Conservation (phyloP, 2,329 filamentous ascomycete genomes). For the Colletotrichum neosansevieriae region DNA sequence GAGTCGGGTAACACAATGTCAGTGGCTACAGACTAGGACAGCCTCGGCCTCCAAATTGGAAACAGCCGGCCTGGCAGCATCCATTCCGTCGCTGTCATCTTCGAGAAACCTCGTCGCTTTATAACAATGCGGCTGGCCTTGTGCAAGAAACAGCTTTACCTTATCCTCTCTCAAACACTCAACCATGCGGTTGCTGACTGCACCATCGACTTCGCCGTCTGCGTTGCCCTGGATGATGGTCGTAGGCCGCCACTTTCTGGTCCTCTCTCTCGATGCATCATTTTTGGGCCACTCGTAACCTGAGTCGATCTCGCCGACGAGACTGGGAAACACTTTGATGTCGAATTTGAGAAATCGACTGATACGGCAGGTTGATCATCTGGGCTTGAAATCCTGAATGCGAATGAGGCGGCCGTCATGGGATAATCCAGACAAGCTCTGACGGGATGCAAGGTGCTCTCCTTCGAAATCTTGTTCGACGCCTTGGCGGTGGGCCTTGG, state of each 20-base stretch:
- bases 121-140: slow-evolving; percentile 47
- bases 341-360: neutral
- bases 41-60: slow-evolving; percentile 42
- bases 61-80: slow-evolving; percentile 44
- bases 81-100: slow-evolving; percentile 46
- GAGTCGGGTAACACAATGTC: neutral
- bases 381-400: no score
- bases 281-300: slow-evolving; percentile 49
- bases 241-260: slow-evolving; percentile 48
- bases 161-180: slow-evolving; percentile 44
- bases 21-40: neutral
- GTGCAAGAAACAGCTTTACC: slow-evolving; percentile 45
- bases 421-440: no score
- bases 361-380: neutral
- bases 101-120: slow-evolving; percentile 48
- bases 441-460: no score
- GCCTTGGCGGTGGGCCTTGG: no score
- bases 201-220: slow-evolving; percentile 47
- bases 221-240: slow-evolving; percentile 50
- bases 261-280: slow-evolving; percentile 26
- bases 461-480: no score
- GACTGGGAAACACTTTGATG: neutral
- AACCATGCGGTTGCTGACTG: slow-evolving; percentile 46
- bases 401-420: no score
- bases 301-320: slow-evolving; percentile 43